Evolutionary conservation across 257 asterid species (phyloP), one percentile per base, ranked within the genome.

Genomic region (Petunia axillaris): DNA sequence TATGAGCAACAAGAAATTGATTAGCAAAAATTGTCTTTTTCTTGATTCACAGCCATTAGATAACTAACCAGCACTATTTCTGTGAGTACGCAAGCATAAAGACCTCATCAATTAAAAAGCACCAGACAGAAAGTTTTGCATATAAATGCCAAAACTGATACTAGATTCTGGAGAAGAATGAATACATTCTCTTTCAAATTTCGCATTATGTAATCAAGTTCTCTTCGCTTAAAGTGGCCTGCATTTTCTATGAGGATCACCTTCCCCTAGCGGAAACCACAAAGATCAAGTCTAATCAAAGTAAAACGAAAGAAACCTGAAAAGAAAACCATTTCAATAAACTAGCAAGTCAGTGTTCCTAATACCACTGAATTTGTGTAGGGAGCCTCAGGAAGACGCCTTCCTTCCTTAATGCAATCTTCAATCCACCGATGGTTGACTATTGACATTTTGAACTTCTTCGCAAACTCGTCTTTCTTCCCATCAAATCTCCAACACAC

Each of bases 401-500:
- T 87, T 53, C 97, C 94, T 67, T 86, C 79, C 86, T 81, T 90
- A 40, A 88, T 78, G 78, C 99, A 96, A 68, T 92, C 97, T 87
- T 96, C 98, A 75, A 96, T 59, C 99, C 99, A 96, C 74, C 91
- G 84, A 81, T 96, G 98, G 82, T 94, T 96, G 83, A 94, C 93
- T 53, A 90, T 81, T 25, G 52, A 62, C 4, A 83, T 89, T 55
- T 85, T 86, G 4, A 90, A 81, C 83, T 84, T 86, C 79, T 58
- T 81, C 0, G 84, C 84, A 25, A 81, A 81, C 57, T 75, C 84
- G 57, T 60, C 75, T 79, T 79, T 79, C 65, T 58, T 81, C 44
- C 90, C 90, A 44, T 85, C 84, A 66, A 77, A 82, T 83, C 80
- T 85, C 91, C 89, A 85, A 58, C 91, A 87, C 70, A 87, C 87